phyloP scores from a whole-genome alignment of 2,329 filamentous ascomycete genomes.

The Penicillium sp. region DNA sequence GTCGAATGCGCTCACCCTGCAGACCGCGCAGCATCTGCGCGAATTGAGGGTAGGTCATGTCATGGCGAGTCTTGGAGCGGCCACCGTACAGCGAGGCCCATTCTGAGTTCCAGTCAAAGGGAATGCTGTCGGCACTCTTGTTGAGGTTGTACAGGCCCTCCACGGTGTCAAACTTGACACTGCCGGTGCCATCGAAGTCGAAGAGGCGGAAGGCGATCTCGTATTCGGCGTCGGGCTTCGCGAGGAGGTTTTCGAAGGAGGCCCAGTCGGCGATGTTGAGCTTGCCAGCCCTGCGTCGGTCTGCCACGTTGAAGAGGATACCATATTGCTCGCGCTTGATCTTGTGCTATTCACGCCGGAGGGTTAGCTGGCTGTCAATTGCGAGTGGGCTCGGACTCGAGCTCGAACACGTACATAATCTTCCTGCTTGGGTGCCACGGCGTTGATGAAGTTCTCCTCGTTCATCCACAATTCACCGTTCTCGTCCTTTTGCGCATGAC shows the following conservation, averaged over 20 bases:
- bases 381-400: neutral
- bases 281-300: conserved; percentile 71
- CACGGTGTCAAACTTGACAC: conserved; percentile 88
- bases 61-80: conserved; percentile 80
- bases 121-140: conserved; percentile 80
- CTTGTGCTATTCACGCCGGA: conserved; percentile 70
- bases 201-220: conserved; percentile 98
- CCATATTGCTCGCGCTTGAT: conserved; percentile 95
- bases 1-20: conserved; percentile 92
- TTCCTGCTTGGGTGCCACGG: conserved; percentile 80
- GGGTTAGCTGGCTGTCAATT: conserved; percentile 18
- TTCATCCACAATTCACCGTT: conserved; percentile 78
- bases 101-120: conserved; percentile 96
- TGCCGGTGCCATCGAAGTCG: conserved; percentile 79
- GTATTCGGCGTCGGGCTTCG: conserved; percentile 96
- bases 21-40: conserved; percentile 96
- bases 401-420: conserved; percentile 74
- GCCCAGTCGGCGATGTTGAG: conserved; percentile 85
- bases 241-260: conserved; percentile 89
- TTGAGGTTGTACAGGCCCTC: conserved; percentile 82
- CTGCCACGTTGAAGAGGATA: conserved; percentile 89
- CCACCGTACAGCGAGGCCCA: conserved; percentile 96
- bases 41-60: conserved; percentile 94
- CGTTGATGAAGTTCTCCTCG: conserved; percentile 84
- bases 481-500: conserved; percentile 74